phyloP scores from a whole-genome alignment of 164 flowering plant species.

The Magnolia kwangsiensis region DNA sequence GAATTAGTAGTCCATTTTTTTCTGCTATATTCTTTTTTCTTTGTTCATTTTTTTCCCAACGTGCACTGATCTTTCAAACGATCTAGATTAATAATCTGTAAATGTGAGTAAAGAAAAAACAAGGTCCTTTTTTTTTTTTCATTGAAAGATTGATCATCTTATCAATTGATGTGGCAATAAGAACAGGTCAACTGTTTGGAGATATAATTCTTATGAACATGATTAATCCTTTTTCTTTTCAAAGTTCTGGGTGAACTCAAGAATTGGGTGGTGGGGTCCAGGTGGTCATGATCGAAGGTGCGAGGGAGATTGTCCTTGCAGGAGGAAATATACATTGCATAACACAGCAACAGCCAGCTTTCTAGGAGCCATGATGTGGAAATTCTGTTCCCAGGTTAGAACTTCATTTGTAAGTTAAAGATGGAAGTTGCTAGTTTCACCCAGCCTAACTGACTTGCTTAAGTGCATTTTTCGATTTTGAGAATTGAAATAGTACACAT shows the following conservation, averaged over 20 bases:
- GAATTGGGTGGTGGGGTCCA: slow-evolving; percentile 22
- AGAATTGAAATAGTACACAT: background rate
- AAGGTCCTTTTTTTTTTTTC: no score
- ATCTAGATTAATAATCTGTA: no score
- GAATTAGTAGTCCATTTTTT: background rate
- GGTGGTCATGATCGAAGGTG: slow-evolving; percentile 83
- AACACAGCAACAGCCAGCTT: slow-evolving; percentile 89
- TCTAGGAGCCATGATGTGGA: background rate
- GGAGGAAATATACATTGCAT: slow-evolving; percentile 98
- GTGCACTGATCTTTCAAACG: no score
- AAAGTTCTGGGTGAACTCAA: background rate
- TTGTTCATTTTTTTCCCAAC: no score
- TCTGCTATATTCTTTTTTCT: no score
- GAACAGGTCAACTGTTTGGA: no score
- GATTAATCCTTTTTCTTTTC: no score
- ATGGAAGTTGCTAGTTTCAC: no score
- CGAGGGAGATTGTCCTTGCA: slow-evolving; percentile 80
- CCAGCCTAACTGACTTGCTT: background rate
- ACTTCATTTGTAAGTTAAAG: background rate
- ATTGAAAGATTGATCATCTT: no score
- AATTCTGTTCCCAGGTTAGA: background rate
- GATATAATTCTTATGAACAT: no score
- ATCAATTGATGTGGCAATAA: no score
- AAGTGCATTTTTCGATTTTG: background rate
- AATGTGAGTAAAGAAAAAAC: no score